Percentiles rank a stretch among this genome's conserved stretches.
Conservation (phyloP, 1,284 basidiomycete genomes). For the Cutaneotrichosporon dermatis region DNA sequence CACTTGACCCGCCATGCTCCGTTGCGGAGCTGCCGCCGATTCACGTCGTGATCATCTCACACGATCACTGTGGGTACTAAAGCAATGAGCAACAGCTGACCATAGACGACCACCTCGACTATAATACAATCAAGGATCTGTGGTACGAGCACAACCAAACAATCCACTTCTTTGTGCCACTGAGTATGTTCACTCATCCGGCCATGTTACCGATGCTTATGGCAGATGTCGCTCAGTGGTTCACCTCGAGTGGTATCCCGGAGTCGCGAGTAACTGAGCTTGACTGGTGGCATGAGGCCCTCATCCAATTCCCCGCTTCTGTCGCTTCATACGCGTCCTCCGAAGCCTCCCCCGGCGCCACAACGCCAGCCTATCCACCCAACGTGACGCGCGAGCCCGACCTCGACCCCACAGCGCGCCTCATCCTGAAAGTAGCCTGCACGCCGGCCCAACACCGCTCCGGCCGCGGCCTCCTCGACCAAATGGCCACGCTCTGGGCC, state of each 20-base stretch:
- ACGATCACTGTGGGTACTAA: conserved; percentile 45
- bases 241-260: conserved; percentile 36
- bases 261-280: conserved; percentile 41
- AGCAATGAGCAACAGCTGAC: background rate
- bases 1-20: conserved; percentile 41
- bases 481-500: conserved; percentile 48
- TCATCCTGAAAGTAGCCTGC: conserved; percentile 42
- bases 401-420: conserved; percentile 13
- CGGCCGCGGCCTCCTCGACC: conserved; percentile 44
- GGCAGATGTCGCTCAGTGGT: conserved; percentile 42
- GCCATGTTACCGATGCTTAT: background rate
- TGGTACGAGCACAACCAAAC: conserved; percentile 40
- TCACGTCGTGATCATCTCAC: conserved; percentile 44
- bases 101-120: conserved; percentile 48
- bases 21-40: conserved; percentile 43
- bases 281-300: conserved; percentile 48
- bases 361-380: background rate
- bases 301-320: conserved; percentile 29
- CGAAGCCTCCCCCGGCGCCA: background rate
- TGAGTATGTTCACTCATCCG: conserved; percentile 2
- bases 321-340: background rate
- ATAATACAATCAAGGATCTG: conserved; percentile 45
- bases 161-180: conserved; percentile 47
- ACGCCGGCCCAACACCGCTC: conserved; percentile 49
- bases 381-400: background rate